These are phyloP conservation scores for Letharia lupina DNA, from an alignment of 495 filamentous ascomycete species.

Conservation along the genomic window DNA sequence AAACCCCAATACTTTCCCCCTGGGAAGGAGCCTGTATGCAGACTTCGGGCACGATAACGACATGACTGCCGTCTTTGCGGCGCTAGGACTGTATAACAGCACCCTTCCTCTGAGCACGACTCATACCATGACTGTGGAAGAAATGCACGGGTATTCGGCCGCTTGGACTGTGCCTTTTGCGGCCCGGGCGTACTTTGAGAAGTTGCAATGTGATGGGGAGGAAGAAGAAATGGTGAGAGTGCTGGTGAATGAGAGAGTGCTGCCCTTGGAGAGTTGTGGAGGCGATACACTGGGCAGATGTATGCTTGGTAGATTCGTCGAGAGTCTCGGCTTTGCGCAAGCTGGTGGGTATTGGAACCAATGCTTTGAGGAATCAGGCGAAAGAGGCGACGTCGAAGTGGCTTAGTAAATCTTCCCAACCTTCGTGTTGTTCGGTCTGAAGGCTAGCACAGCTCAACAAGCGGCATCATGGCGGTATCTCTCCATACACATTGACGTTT, in stretches of 20 bases:
- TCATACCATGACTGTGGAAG: slow-evolving; percentile 35
- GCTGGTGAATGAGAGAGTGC: slow-evolving; percentile 72
- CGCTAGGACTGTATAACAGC: slow-evolving; percentile 63
- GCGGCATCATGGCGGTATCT: not conserved
- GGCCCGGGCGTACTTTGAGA: slow-evolving; percentile 70
- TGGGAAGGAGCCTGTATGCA: slow-evolving; percentile 58
- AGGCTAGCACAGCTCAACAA: not conserved
- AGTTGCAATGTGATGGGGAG: slow-evolving; percentile 56
- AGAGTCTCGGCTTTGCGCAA: slow-evolving; percentile 61
- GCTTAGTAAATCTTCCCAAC: not conserved
- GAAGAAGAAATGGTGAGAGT: slow-evolving; percentile 59
- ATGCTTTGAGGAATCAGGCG: slow-evolving; percentile 43
- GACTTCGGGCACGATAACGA: slow-evolving; percentile 89
- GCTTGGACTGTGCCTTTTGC: slow-evolving; percentile 75
- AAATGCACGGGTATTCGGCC: slow-evolving; percentile 53
- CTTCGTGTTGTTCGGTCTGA: not conserved
- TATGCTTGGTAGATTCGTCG: slow-evolving; percentile 53
- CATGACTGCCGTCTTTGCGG: slow-evolving; percentile 62
- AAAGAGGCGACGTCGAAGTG: not conserved
- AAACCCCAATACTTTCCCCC: slow-evolving; percentile 54
- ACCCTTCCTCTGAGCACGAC: slow-evolving; percentile 43
- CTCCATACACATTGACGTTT: not conserved
- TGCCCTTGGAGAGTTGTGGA: slow-evolving; percentile 58
- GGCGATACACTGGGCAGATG: slow-evolving; percentile 63
- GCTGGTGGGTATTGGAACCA: slow-evolving; percentile 60